A percentile compares a stretch with the other conserved stretches of the same genome.
Conservation (phyloP, 192 early-diverging fungal species). For the Linnemannia elongata region DNA sequence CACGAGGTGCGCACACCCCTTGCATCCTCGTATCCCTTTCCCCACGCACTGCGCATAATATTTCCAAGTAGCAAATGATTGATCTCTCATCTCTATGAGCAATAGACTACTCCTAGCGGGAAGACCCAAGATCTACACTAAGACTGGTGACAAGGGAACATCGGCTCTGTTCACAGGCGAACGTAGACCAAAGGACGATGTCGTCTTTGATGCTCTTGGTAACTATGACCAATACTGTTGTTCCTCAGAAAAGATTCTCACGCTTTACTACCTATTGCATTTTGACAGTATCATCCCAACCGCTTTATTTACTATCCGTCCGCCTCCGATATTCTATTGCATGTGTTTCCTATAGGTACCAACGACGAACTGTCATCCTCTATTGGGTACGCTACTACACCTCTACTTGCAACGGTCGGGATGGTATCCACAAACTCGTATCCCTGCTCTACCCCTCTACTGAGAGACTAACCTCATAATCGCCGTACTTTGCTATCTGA, state of each 20-base stretch:
- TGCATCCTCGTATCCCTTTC: background rate
- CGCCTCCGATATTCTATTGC: background rate
- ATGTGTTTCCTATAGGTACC: slow-evolving; percentile 59
- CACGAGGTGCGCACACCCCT: background rate
- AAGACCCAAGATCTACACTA: slow-evolving; percentile 87
- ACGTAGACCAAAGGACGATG: slow-evolving; percentile 87
- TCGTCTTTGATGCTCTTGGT: slow-evolving; percentile 89
- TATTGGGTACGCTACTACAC: slow-evolving; percentile 65
- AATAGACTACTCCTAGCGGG: slow-evolving; percentile 22
- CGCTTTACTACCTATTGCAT: background rate
- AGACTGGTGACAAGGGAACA: slow-evolving; percentile 93
- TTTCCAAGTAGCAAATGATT: background rate
- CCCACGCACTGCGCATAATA: background rate
- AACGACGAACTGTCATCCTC: slow-evolving; percentile 88
- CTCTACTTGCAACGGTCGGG: background rate
- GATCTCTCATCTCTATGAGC: background rate
- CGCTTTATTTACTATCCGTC: background rate
- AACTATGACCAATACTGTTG: background rate
- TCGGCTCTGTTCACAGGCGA: slow-evolving; percentile 91
- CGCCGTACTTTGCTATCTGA: no score
- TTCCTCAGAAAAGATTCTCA: background rate
- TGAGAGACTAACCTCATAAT: background rate
- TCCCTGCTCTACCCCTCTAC: no score
- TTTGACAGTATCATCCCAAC: background rate
- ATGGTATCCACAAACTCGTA: background rate